These are phyloP conservation scores for Leavenworthia alabamica DNA, from an alignment of 345 rosid species.

Conservation along the genomic window DNA sequence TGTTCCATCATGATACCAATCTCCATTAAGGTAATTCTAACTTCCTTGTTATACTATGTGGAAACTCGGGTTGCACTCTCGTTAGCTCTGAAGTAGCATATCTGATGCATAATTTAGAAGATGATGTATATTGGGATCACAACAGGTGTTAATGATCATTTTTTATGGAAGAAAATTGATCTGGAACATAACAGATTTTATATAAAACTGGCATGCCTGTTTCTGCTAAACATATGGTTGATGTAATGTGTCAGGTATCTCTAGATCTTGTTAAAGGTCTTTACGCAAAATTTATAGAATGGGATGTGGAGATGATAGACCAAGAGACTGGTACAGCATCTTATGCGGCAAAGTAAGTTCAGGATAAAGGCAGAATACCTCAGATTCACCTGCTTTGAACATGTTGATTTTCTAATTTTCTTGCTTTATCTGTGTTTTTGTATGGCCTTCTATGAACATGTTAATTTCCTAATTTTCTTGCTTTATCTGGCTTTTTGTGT, in stretches of 20 bases:
- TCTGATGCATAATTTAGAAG: no score
- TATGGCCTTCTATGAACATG: no score
- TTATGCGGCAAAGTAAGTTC: constrained; percentile 87
- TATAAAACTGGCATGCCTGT: background rate
- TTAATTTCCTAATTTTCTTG: background rate
- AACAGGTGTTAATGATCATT: background rate
- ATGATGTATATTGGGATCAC: background rate
- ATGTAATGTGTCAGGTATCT: constrained; percentile 60
- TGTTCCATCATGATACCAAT: constrained; percentile 99
- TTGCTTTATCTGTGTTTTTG: no score
- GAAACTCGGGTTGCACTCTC: background rate
- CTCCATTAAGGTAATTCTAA: constrained; percentile 66
- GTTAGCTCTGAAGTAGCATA: no score
- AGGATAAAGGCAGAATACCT: constrained; percentile 13
- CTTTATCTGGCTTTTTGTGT: constrained; percentile 33
- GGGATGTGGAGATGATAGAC: constrained; percentile 87
- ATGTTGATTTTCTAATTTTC: no score
- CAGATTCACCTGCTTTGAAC: background rate
- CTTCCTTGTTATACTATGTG: background rate
- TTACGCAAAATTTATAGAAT: constrained; percentile 92
- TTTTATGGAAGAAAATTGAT: background rate
- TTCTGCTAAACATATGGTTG: constrained; percentile 17
- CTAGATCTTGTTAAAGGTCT: constrained; percentile 90
- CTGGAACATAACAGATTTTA: background rate
- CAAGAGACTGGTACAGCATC: constrained; percentile 70